Conservation (phyloP, 345 rosid species). For the Orychophragmus violaceus region DNA sequence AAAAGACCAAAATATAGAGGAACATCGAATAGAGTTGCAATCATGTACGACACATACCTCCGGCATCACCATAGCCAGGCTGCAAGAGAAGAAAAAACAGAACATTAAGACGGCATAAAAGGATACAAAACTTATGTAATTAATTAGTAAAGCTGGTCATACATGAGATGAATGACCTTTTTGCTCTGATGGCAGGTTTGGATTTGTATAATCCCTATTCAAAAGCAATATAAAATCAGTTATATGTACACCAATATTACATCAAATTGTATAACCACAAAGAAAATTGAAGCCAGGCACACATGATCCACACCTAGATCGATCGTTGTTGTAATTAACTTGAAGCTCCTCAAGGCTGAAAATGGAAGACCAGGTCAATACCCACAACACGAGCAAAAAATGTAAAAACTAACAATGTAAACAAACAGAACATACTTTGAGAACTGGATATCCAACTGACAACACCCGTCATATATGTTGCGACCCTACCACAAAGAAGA, state of each 20-base stretch:
- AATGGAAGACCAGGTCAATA: slow-evolving; percentile 18
- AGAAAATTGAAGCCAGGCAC: too few relatives aligned
- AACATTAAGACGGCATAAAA: neutral
- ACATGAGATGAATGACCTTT: slow-evolving; percentile 89
- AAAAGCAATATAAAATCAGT: slow-evolving; percentile 4
- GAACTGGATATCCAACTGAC: slow-evolving; percentile 95
- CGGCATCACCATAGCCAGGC: slow-evolving; percentile 80
- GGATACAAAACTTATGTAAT: slow-evolving; percentile 2
- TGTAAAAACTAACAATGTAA: neutral
- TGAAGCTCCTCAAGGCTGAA: slow-evolving; percentile 93
- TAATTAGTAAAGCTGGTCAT: slow-evolving; percentile 11
- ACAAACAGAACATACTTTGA: slow-evolving; percentile 61
- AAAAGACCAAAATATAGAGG: slow-evolving; percentile 7
- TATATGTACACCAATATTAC: neutral
- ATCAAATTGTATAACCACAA: neutral
- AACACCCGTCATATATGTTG: slow-evolving; percentile 95
- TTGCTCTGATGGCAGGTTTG: slow-evolving; percentile 88
- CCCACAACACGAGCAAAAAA: neutral
- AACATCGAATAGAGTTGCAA: slow-evolving; percentile 25
- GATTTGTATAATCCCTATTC: slow-evolving; percentile 89
- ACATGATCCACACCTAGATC: slow-evolving; percentile 59
- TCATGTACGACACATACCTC: slow-evolving; percentile 52
- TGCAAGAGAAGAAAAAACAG: slow-evolving; percentile 26
- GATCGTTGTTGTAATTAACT: slow-evolving; percentile 95
- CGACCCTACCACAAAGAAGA: slow-evolving; percentile 56